Conservation (phyloP, 805 yeast genomes). For the Candida stauntonica region DNA sequence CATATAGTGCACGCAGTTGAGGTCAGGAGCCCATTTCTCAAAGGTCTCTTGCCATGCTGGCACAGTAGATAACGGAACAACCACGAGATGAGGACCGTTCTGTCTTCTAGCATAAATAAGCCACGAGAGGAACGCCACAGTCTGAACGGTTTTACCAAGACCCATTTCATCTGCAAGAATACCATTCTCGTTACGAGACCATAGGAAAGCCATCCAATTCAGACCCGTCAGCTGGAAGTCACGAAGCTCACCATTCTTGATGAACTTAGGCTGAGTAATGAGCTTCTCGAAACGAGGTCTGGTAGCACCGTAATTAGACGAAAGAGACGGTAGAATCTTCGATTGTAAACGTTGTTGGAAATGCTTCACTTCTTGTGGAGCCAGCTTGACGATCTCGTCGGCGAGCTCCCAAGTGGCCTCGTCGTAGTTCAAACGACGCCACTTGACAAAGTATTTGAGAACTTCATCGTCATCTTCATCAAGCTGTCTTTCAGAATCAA, state of each 20-base stretch:
- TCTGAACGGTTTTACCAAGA: constrained; percentile 95
- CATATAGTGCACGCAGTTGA: constrained; percentile 86
- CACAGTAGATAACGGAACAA: constrained; percentile 91
- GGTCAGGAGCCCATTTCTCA: constrained; percentile 95
- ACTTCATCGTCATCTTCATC: constrained; percentile 60
- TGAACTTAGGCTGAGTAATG: constrained; percentile 78
- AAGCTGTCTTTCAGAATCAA: constrained; percentile 69
- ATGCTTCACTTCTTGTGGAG: constrained; percentile 79
- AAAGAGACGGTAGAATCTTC: constrained; percentile 75
- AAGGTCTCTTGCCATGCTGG: constrained; percentile 99
- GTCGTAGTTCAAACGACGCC: constrained; percentile 92
- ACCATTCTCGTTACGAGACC: constrained; percentile 98
- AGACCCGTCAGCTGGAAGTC: constrained; percentile 98
- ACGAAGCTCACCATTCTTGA: constrained; percentile 86
- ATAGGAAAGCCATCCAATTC: constrained; percentile 98
- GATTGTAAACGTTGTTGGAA: constrained; percentile 80
- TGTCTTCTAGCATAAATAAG: constrained; percentile 91
- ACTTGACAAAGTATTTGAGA: constrained; percentile 81
- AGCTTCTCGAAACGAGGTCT: constrained; percentile 91
- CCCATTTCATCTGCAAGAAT: constrained; percentile 99
- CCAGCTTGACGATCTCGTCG: constrained; percentile 72
- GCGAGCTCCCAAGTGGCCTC: constrained; percentile 98
- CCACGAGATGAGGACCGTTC: constrained; percentile 95
- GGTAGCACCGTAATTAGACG: constrained; percentile 66
- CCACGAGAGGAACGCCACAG: constrained; percentile 94